A percentile compares a stretch with the other conserved stretches of the same genome.
Evolutionary conservation across 2,329 filamentous ascomycete genomes (phyloP).

Genomic region (Ascocoryne sarcoides): DNA sequence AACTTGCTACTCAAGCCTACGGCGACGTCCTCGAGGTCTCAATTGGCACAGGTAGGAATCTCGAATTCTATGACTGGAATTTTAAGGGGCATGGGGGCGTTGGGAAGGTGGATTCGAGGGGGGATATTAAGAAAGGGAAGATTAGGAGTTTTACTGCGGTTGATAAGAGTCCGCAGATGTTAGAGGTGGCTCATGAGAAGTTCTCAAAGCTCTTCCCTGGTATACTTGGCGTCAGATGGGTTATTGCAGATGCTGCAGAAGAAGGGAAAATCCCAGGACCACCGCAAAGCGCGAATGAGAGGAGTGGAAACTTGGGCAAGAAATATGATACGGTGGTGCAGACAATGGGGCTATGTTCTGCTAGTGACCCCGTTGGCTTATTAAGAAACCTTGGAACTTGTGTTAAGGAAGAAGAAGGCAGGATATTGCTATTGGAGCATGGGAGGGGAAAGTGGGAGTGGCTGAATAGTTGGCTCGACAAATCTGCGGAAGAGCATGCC

Average conservation of each 20-base stretch:
- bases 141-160: constrained; percentile 52
- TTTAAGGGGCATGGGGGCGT: constrained; percentile 19
- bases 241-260: constrained; percentile 25
- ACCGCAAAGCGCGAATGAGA: constrained; percentile 18
- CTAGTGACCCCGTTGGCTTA: constrained; percentile 45
- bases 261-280: constrained; percentile 19
- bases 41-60: constrained; percentile 53
- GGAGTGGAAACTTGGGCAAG: constrained; percentile 14
- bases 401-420: constrained; percentile 45
- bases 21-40: constrained; percentile 56
- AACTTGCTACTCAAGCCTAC: constrained; percentile 38
- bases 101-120: constrained; percentile 13
- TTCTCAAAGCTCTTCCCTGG: constrained; percentile 38
- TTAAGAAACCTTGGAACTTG: constrained; percentile 43
- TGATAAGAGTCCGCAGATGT: constrained; percentile 52
- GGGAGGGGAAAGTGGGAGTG: constrained; percentile 46
- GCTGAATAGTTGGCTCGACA: constrained; percentile 48
- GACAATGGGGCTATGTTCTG: constrained; percentile 57
- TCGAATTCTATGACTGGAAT: constrained; percentile 50
- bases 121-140: constrained; percentile 25
- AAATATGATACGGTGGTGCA: constrained; percentile 55
- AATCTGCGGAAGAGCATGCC: constrained; percentile 46
- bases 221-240: constrained; percentile 33
- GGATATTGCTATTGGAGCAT: constrained; percentile 55
- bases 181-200: constrained; percentile 47